These are phyloP conservation scores for Dryas octopetala DNA, from an alignment of 306 rosid genomes.

Conservation along the genomic window DNA sequence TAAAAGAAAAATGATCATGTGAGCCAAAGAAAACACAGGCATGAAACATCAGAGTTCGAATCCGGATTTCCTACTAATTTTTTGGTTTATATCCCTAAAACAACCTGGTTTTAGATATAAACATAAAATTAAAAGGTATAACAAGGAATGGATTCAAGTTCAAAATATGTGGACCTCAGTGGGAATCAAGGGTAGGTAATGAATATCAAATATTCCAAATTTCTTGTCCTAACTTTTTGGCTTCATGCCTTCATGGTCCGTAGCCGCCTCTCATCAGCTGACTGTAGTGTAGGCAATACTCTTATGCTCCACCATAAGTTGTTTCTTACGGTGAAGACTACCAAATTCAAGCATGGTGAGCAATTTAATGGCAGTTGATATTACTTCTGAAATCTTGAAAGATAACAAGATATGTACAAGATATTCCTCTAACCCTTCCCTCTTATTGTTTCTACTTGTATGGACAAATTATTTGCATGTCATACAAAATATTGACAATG, in stretches of 20 bases:
- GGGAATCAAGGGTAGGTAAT: background rate
- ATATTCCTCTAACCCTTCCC: no score
- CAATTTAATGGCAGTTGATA: background rate
- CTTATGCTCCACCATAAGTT: no score
- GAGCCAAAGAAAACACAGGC: no score
- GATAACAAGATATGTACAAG: background rate
- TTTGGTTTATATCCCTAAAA: no score
- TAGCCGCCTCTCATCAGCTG: background rate
- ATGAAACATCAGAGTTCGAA: no score
- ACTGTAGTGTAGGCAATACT: background rate
- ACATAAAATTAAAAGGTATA: no score
- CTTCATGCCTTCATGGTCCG: constrained; percentile 19
- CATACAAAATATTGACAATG: background rate
- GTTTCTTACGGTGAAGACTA: no score
- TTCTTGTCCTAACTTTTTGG: constrained; percentile 28
- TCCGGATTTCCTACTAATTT: no score
- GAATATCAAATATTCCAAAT: constrained; percentile 12
- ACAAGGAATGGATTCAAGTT: no score
- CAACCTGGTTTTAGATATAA: no score
- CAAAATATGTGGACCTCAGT: background rate
- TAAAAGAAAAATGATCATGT: no score
- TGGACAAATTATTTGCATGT: background rate
- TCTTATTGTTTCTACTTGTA: background rate
- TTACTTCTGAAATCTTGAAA: background rate
- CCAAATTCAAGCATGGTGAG: no score